Conservation (phyloP, 192 early-diverging fungal genomes). For the Coemansia sp. region DNA sequence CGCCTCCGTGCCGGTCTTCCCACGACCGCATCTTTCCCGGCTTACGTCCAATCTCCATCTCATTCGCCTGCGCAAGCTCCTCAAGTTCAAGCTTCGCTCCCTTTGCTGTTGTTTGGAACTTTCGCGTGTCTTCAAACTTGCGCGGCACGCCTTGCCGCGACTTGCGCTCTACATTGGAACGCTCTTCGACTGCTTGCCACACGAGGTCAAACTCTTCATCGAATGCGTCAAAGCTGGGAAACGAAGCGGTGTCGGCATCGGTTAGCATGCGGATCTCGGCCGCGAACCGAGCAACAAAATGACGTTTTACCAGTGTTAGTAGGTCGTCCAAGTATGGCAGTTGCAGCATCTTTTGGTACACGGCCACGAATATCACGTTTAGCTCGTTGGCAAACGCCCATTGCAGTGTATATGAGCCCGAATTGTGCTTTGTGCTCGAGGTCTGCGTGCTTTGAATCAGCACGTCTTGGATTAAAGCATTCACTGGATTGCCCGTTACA, state of each 20-base stretch:
- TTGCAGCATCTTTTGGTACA: slow-evolving; percentile 84
- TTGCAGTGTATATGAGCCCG: slow-evolving; percentile 69
- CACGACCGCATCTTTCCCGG: slow-evolving; percentile 40
- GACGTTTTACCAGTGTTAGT: slow-evolving; percentile 63
- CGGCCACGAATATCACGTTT: slow-evolving; percentile 80
- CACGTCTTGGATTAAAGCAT: slow-evolving; percentile 72
- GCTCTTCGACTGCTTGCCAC: slow-evolving; percentile 66
- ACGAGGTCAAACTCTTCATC: slow-evolving; percentile 71
- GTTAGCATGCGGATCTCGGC: slow-evolving; percentile 25
- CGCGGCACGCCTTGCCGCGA: slow-evolving; percentile 61
- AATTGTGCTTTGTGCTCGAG: slow-evolving; percentile 58
- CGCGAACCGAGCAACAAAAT: slow-evolving; percentile 66
- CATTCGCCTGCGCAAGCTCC: slow-evolving; percentile 43
- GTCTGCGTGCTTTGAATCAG: slow-evolving; percentile 71
- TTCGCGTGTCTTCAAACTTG: slow-evolving; percentile 78
- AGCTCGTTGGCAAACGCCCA: slow-evolving; percentile 82
- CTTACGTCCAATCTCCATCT: slow-evolving; percentile 12
- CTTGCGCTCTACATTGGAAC: slow-evolving; percentile 50
- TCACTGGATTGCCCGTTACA: slow-evolving; percentile 61
- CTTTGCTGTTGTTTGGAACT: slow-evolving; percentile 64
- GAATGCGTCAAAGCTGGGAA: slow-evolving; percentile 56
- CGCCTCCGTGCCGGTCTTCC: slow-evolving; percentile 17
- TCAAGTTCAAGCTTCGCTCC: slow-evolving; percentile 57
- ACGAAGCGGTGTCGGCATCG: slow-evolving; percentile 14
- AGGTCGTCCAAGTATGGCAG: slow-evolving; percentile 84